Conservation (phyloP, 176 grass and related monocot genomes). For the Hordeum vulgare region MorexV3_pseudomolecules_assembly NC_058518.1:482046925-482047424, state of each 20-base stretch:
- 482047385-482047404: background rate
- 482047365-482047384: background rate
- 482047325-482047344: background rate
- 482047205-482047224: background rate
- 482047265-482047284: background rate
- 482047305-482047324: background rate
- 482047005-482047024: too few relatives aligned
- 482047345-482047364: background rate
- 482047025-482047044: too few relatives aligned
- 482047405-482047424: background rate
- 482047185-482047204: background rate
- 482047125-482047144: background rate
- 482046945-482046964: background rate
- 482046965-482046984: background rate
- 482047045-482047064: too few relatives aligned
- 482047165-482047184: background rate
- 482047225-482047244: too few relatives aligned
- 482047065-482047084: too few relatives aligned
- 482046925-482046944: too few relatives aligned
- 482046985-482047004: too few relatives aligned
- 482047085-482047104: too few relatives aligned
- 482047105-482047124: too few relatives aligned
- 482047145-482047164: background rate
- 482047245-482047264: too few relatives aligned
- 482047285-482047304: background rate